Percentiles rank a stretch among this genome's conserved stretches.
phyloP scores from a whole-genome alignment of 148 eudicot genomes.

The Arctostaphylos glauca region DNA sequence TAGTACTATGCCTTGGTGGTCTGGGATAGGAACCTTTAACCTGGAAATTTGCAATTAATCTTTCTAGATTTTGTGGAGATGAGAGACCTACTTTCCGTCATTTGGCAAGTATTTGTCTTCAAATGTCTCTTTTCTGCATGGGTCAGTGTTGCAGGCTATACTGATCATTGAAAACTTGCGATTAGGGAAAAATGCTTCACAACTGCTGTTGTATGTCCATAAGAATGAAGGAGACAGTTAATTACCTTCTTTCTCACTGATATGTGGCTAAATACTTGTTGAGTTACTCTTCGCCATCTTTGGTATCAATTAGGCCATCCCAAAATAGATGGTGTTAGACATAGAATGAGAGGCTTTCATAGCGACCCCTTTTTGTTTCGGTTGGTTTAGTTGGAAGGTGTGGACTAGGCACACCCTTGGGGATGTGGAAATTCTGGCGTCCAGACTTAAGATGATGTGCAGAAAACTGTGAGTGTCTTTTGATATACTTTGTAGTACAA shows the following conservation, averaged over 20 bases:
- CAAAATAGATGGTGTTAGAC: not conserved
- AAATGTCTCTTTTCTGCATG: not conserved
- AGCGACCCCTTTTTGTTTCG: not conserved
- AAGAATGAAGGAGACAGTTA: not conserved
- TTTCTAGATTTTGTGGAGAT: not conserved
- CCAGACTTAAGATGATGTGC: not conserved
- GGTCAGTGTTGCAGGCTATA: not conserved
- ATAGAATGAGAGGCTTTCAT: conserved; percentile 2
- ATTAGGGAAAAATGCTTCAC: not conserved
- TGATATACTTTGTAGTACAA: not conserved
- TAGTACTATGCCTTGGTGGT: not conserved
- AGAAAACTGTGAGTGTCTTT: not conserved
- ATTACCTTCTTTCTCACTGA: not conserved
- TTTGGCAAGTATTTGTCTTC: not conserved
- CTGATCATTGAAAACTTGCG: not conserved
- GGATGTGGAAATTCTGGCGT: not conserved
- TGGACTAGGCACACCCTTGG: not conserved
- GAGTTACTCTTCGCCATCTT: too few relatives aligned
- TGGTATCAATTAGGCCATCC: not conserved
- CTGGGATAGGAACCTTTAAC: not conserved
- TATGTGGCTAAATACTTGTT: not conserved
- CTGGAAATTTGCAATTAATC: not conserved
- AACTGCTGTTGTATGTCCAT: not conserved
- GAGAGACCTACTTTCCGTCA: not conserved
- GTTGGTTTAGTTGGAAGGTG: not conserved